A percentile compares a stretch with the other conserved stretches of the same genome.
These are phyloP conservation scores for Fomitopsis schrenkii DNA, from an alignment of 1,284 basidiomycete species.

Conservation along the genomic window DNA sequence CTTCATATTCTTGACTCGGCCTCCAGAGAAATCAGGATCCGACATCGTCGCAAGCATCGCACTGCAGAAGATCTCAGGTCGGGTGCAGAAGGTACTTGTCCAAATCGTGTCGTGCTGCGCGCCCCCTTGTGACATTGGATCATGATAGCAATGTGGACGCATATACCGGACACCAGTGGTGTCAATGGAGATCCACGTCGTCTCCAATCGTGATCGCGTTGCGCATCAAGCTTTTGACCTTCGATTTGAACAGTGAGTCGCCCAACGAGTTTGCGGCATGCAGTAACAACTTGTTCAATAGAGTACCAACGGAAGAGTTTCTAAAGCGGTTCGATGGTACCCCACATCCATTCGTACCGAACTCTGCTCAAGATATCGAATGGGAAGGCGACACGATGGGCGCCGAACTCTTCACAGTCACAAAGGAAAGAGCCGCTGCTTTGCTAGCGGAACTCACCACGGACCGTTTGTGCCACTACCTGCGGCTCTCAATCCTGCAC, in stretches of 20 bases:
- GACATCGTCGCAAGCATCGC: slow-evolving; percentile 58
- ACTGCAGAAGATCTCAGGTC: slow-evolving; percentile 51
- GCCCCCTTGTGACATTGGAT: not conserved
- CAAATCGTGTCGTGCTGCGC: not conserved
- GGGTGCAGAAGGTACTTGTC: slow-evolving; percentile 43
- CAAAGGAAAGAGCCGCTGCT: slow-evolving; percentile 8
- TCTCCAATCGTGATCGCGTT: slow-evolving; percentile 61
- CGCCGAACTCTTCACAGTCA: slow-evolving; percentile 6
- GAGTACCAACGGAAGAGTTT: slow-evolving; percentile 53
- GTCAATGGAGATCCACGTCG: slow-evolving; percentile 59
- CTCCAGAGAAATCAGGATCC: slow-evolving; percentile 38
- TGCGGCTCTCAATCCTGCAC: slow-evolving; percentile 32
- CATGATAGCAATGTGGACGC: slow-evolving; percentile 51
- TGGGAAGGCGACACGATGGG: slow-evolving; percentile 33
- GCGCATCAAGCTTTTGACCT: slow-evolving; percentile 63
- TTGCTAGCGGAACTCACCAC: slow-evolving; percentile 8
- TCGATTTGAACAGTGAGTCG: slow-evolving; percentile 59
- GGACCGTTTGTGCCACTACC: slow-evolving; percentile 12
- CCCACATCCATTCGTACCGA: slow-evolving; percentile 35
- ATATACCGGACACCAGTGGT: slow-evolving; percentile 46
- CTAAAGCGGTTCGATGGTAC: slow-evolving; percentile 47
- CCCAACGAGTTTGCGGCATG: not conserved
- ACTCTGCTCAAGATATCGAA: slow-evolving; percentile 35
- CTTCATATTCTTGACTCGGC: slow-evolving; percentile 52
- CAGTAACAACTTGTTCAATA: slow-evolving; percentile 18